A percentile compares a stretch with the other conserved stretches of the same genome.
These are phyloP conservation scores for Scedosporium apiospermum DNA, from an alignment of 2,329 filamentous ascomycete species.

Conservation along the genomic window DNA sequence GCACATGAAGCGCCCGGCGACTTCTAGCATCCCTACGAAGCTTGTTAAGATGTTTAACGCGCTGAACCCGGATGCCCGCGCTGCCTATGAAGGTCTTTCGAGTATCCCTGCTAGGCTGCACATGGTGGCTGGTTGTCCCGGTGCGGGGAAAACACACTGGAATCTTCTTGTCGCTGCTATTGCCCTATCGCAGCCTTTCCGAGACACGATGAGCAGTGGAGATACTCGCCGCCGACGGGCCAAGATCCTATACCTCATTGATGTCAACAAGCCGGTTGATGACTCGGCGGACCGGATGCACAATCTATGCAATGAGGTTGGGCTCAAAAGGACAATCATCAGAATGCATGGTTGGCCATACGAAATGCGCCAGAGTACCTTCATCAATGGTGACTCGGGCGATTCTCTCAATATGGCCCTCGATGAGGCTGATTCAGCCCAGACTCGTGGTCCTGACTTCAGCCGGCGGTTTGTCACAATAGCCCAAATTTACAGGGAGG, in stretches of 20 bases:
- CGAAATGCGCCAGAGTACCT: slow-evolving; percentile 22
- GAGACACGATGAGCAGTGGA: background rate
- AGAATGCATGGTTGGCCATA: slow-evolving; percentile 31
- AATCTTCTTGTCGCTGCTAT: slow-evolving; percentile 31
- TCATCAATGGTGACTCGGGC: slow-evolving; percentile 15
- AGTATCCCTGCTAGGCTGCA: slow-evolving; percentile 31
- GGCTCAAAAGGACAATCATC: slow-evolving; percentile 24
- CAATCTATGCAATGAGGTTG: slow-evolving; percentile 23
- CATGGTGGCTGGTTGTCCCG: slow-evolving; percentile 36
- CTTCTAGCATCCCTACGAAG: slow-evolving; percentile 12
- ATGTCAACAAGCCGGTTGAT: slow-evolving; percentile 37
- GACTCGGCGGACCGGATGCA: slow-evolving; percentile 33
- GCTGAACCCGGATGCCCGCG: slow-evolving; percentile 28
- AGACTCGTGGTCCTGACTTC: slow-evolving; percentile 19
- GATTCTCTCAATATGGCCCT: background rate
- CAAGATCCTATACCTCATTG: slow-evolving; percentile 33
- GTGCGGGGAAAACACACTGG: slow-evolving; percentile 38
- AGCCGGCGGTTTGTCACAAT: slow-evolving; percentile 23
- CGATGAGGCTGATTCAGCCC: background rate
- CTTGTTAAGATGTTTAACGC: slow-evolving; percentile 19
- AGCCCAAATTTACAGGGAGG: slow-evolving; percentile 8
- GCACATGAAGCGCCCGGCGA: slow-evolving; percentile 21
- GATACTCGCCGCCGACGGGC: slow-evolving; percentile 8
- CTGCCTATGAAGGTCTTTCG: slow-evolving; percentile 23
- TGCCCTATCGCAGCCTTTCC: slow-evolving; percentile 15